phyloP scores from a whole-genome alignment of 2,329 filamentous ascomycete genomes.

The Trichoderma asperellum region DNA sequence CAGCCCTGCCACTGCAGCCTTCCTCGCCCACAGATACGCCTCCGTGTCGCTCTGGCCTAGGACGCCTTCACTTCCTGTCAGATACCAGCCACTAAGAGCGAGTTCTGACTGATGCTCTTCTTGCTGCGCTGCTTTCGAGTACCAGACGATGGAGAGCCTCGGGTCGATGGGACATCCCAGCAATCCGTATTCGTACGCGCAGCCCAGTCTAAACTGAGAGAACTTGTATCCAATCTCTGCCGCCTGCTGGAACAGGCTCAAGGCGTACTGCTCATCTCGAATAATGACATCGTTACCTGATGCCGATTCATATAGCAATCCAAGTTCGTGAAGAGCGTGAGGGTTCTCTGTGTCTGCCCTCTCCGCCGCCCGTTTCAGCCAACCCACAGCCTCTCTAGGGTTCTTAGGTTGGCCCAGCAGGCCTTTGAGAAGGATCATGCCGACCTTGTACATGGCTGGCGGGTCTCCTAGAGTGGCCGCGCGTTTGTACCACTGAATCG shows the following conservation, averaged over 20 bases:
- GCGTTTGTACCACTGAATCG: slow-evolving; percentile 97
- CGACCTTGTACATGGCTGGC: slow-evolving; percentile 97
- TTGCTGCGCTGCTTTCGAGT: slow-evolving; percentile 86
- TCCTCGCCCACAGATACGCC: slow-evolving; percentile 95
- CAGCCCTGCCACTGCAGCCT: slow-evolving; percentile 84
- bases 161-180: slow-evolving; percentile 83
- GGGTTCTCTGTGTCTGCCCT: slow-evolving; percentile 87
- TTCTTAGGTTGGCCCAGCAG: slow-evolving; percentile 85
- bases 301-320: slow-evolving; percentile 66
- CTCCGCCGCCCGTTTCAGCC: slow-evolving; percentile 92
- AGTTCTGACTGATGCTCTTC: slow-evolving; percentile 93
- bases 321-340: slow-evolving; percentile 90
- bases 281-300: slow-evolving; percentile 72
- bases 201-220: slow-evolving; percentile 86
- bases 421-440: slow-evolving; percentile 93
- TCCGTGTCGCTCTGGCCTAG: slow-evolving; percentile 92
- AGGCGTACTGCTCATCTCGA: slow-evolving; percentile 79
- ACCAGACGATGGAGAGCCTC: slow-evolving; percentile 88
- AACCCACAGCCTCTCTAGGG: slow-evolving; percentile 81
- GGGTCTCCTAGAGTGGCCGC: slow-evolving; percentile 88
- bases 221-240: slow-evolving; percentile 93
- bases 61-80: slow-evolving; percentile 87
- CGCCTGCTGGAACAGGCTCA: slow-evolving; percentile 81
- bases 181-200: slow-evolving; percentile 85
- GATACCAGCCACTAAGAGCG: slow-evolving; percentile 86